Base-by-base conservation (phyloP, 495 filamentous ascomycete genomes). In the Penicillium atrosanguineum region DNA sequence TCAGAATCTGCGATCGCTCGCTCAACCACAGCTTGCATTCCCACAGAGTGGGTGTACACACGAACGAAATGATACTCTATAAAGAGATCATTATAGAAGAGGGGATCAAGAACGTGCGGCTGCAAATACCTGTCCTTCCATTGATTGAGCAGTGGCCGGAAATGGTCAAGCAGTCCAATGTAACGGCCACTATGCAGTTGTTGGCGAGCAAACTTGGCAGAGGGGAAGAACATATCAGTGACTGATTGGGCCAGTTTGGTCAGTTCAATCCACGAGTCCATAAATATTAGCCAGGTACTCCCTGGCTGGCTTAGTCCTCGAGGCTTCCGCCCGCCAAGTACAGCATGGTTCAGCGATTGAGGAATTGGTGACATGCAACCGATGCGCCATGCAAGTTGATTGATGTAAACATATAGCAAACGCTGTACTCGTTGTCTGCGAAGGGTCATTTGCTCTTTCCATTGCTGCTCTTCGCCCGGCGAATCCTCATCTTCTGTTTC, bases 61-160 rank as follows among this genome's bases (percentile, higher is more conserved):
- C 79, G 70, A 9, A 80, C 76, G 51, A 80, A 81, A 48, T 81
- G 70, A 52, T 81, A 81, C 46, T 81, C 79, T 20, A 81, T 80
- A 38, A 75, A 76, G 1, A 78, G 67, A 37, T 69, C 70, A 26
- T 76, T 72, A 49, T 68, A 75, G 42, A 75, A 78, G n/a, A 68
- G 64, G 26, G 71, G 64, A 31, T 64, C 68, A 7, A 72, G 67
- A 19, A 65, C 68, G 25, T 69, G 61, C 4, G 72, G 69, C 38
- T 74, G 70, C 5, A 79, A 65, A 54, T 79, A 72, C 48, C 74
- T 74, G 36, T 71, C 69, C 44, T 83, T 72, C 78, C 78, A 81
- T 44, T 77, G 73, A 18, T 69, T 69, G 38, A 80, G 67, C 7
- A 79, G 55, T 20, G 77, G 75, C 34, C 76, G 72, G 51, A 81